Base-by-base conservation (phyloP, 257 asterid genomes). In the Voacanga thouarsii region DNA sequence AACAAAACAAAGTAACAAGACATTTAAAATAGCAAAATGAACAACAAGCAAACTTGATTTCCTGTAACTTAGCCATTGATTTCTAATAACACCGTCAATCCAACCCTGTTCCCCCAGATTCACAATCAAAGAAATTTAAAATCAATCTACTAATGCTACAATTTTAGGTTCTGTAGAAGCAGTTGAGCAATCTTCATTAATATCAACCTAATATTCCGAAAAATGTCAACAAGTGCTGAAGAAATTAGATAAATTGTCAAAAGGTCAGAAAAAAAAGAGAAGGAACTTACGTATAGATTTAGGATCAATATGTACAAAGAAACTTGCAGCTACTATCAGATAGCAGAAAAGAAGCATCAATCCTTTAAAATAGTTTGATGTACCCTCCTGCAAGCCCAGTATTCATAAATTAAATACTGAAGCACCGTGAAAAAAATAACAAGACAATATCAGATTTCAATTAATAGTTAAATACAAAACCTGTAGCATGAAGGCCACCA, bases 291-390 rank as follows among this genome's bases (percentile, higher is more conserved):
- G 84, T 82, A 82, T 79, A 43, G 92, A 84, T 71, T 87, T 84
- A 4, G 93, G 92, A 84, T 94, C 98, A 64, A 86, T 68, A 76
- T 94, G 98, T 76, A 94, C 98, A 76, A 89, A 94, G 92, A 94
- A 94, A 84, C 98, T 92, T 50, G 98, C 94, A 26, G 97, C 97
- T 1, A 94, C 98, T 67, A 94, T 92, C 65, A 94, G 82, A 80
- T 94, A 94, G 90, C 97, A 94, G 41, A 92, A 81, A 66, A 94
- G 94, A 60, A 94, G 93, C 97, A 94, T 94, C 71, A 94, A 83
- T 41, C 97, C 98, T 88, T 94, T 94, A 80, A 94, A 94, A 80
- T 94, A 94, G 80, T 90, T 94, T n/a, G 98, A 92, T 60, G 96
- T 91, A 79, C 98, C 98, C 78, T 94, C 98, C 98, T 94, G 90